Evolutionary conservation across 2,329 filamentous ascomycete genomes (phyloP).

Genomic region (Aspergillus luchuensis): DNA sequence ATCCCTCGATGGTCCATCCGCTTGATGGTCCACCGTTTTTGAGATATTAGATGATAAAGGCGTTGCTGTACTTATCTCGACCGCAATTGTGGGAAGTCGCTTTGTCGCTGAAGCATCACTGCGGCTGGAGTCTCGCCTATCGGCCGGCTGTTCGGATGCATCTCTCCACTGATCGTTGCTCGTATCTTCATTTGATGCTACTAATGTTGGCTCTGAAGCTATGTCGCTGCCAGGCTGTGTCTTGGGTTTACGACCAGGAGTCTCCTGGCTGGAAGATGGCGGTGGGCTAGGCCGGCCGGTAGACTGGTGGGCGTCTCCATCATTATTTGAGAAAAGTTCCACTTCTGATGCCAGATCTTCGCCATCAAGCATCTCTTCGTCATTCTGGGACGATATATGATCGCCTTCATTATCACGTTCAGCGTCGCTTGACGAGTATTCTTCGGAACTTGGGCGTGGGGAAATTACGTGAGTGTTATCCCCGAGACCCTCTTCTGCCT

Average conservation of each 20-base stretch:
- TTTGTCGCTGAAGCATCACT: not conserved
- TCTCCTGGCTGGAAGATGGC: not conserved
- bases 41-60: not conserved
- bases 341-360: constrained; percentile 1
- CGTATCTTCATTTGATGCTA: not conserved
- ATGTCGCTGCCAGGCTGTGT: not conserved
- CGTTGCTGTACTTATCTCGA: not conserved
- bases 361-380: constrained; percentile 3
- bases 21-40: not conserved
- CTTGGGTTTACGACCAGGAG: not conserved
- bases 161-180: not conserved
- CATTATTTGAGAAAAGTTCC: constrained; percentile 12
- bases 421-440: not conserved
- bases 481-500: not conserved
- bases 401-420: not conserved
- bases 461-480: not conserved
- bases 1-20: not conserved
- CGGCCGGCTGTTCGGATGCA: not conserved
- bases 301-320: too few species aligned
- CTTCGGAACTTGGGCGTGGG: not conserved
- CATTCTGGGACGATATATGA: not conserved
- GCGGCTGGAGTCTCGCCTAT: not conserved
- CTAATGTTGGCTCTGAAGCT: not conserved
- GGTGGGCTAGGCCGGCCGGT: not conserved
- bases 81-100: not conserved